Conservation (phyloP, 768 basidiomycete species). For the Boletus rubropictus region DNA sequence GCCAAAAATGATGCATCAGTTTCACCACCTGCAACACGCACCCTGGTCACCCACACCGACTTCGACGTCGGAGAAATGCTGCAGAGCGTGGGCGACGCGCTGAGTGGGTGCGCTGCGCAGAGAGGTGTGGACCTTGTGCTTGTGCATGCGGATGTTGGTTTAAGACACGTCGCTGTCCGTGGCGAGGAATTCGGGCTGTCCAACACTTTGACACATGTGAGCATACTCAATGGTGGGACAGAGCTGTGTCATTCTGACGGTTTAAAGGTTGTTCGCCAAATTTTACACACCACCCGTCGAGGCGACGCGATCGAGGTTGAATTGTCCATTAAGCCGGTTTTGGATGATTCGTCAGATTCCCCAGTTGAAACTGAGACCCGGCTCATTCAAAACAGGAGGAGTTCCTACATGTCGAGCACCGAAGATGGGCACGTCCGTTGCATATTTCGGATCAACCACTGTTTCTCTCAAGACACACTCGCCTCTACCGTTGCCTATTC, state of each 20-base stretch:
- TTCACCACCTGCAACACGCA: constrained; percentile 17
- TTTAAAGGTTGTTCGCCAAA: constrained; percentile 74
- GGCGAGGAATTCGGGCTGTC: constrained; percentile 82
- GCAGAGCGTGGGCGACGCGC: constrained; percentile 82
- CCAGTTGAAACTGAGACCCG: constrained; percentile 21
- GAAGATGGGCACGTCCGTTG: constrained; percentile 44
- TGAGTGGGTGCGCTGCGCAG: constrained; percentile 79
- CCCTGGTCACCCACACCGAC: constrained; percentile 39
- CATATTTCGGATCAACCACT: constrained; percentile 53
- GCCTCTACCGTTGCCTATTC: constrained; percentile 9
- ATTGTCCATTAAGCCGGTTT: constrained; percentile 46
- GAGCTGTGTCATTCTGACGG: constrained; percentile 14
- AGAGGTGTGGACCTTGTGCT: constrained; percentile 86
- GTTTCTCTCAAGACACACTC: constrained; percentile 27
- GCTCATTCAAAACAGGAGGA: constrained; percentile 21
- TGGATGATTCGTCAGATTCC: constrained; percentile 22
- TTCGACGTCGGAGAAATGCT: constrained; percentile 91
- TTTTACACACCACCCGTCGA: constrained; percentile 57
- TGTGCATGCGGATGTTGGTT: constrained; percentile 81
- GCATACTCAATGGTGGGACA: constrained; percentile 28
- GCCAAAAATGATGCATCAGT: constrained; percentile 15
- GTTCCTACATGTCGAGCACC: constrained; percentile 21
- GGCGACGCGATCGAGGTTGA: constrained; percentile 88
- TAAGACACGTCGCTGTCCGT: constrained; percentile 80
- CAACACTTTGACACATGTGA: constrained; percentile 79